phyloP scores from a whole-genome alignment of 306 rosid genomes.

The Urtica urens region DNA sequence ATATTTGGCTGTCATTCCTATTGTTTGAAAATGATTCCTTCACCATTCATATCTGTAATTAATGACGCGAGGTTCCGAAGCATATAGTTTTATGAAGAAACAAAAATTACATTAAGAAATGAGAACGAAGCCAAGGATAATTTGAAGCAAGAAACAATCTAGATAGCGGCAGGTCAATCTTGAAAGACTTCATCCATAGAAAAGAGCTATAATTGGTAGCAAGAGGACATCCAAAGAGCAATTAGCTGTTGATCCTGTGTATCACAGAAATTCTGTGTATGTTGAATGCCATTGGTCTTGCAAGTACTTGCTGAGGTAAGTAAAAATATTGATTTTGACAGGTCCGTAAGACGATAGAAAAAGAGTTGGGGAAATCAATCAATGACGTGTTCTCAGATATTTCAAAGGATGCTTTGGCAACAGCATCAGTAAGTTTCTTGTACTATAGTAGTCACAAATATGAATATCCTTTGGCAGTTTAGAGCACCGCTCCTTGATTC shows the following conservation, averaged over 20 bases:
- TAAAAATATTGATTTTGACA: conserved; percentile 27
- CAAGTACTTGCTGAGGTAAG: conserved; percentile 13
- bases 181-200: no score
- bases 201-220: no score
- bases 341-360: conserved; percentile 61
- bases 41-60: no score
- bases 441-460: conserved; percentile 16
- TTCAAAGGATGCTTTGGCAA: conserved; percentile 72
- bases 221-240: no score
- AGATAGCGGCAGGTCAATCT: no score
- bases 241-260: background rate
- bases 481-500: background rate
- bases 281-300: background rate
- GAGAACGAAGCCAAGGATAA: no score
- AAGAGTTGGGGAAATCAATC: conserved; percentile 83
- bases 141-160: no score
- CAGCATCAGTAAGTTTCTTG: conserved; percentile 76
- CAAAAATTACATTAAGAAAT: no score
- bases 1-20: no score
- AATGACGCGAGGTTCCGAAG: no score
- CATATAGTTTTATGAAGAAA: no score
- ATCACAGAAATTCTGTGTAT: background rate
- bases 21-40: no score
- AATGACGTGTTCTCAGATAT: conserved; percentile 65
- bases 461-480: conserved; percentile 4